Conservation (phyloP, 2,329 filamentous ascomycete genomes). For the Fusarium luffae region DNA sequence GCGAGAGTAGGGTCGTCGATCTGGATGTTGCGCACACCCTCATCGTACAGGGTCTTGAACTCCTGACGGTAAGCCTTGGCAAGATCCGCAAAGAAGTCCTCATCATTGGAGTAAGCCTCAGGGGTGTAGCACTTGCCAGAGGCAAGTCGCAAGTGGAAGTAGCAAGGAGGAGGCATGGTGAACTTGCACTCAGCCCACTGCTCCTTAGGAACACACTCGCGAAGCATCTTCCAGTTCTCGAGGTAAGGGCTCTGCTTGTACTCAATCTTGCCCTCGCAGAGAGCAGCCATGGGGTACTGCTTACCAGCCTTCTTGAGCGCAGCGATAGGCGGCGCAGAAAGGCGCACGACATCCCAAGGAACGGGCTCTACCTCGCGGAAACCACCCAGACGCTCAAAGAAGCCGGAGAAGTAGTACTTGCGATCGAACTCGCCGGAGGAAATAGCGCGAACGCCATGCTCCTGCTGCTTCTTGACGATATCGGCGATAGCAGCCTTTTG, state of each 20-base stretch:
- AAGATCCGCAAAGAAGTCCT: constrained; percentile 68
- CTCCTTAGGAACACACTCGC: constrained; percentile 62
- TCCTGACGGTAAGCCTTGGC: constrained; percentile 66
- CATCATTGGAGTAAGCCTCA: constrained; percentile 62
- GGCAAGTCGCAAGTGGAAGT: constrained; percentile 69
- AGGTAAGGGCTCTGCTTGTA: constrained; percentile 56
- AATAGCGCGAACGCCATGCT: constrained; percentile 70
- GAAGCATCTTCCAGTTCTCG: constrained; percentile 56
- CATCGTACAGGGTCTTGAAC: constrained; percentile 64
- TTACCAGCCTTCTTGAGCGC: constrained; percentile 53
- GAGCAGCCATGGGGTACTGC: constrained; percentile 53
- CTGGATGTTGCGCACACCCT: constrained; percentile 67
- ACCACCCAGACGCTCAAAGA: constrained; percentile 59
- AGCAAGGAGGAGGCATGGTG: constrained; percentile 73
- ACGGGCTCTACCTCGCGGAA: constrained; percentile 54
- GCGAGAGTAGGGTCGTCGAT: constrained; percentile 72
- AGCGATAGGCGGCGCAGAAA: constrained; percentile 54
- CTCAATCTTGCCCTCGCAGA: constrained; percentile 57
- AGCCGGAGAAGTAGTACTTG: constrained; percentile 61
- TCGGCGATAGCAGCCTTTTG: constrained; percentile 73
- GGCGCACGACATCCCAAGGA: constrained; percentile 52
- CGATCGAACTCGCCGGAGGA: constrained; percentile 76
- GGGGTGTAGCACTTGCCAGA: constrained; percentile 64
- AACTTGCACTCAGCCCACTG: constrained; percentile 74
- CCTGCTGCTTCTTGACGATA: constrained; percentile 72